Percentiles rank a stretch among this genome's conserved stretches.
Evolutionary conservation across 768 basidiomycete species (phyloP).

Genomic region (Tremella fuciformis): DNA sequence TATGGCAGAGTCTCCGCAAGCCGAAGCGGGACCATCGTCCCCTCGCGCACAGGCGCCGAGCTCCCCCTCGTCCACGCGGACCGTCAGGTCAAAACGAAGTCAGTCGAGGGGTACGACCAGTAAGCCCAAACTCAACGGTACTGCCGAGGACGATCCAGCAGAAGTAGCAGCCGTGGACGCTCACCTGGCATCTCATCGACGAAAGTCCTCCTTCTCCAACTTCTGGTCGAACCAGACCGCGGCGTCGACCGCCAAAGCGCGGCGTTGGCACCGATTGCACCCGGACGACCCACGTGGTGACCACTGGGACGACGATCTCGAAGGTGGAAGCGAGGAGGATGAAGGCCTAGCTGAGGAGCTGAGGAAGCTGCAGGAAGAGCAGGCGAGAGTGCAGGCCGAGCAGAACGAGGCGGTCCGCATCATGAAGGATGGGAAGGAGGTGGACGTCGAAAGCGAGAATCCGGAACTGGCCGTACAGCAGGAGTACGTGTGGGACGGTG

Average conservation of each 20-base stretch:
- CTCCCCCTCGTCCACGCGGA: background rate
- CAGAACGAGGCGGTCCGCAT: constrained; percentile 19
- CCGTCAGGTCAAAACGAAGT: background rate
- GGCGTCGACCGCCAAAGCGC: too few relatives aligned
- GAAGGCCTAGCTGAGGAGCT: constrained; percentile 14
- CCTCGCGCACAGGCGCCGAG: background rate
- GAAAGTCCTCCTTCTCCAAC: constrained; percentile 11
- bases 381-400: constrained; percentile 4
- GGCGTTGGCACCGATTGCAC: too few relatives aligned
- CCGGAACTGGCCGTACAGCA: constrained; percentile 13
- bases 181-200: constrained; percentile 14
- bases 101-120: too few relatives aligned
- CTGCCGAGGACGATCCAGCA: constrained; percentile 1
- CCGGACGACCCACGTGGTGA: background rate
- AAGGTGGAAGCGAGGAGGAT: background rate
- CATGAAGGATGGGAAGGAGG: constrained; percentile 11
- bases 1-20: background rate
- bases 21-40: background rate
- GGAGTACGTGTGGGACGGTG: constrained; percentile 46
- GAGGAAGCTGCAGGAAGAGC: constrained; percentile 14
- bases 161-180: constrained; percentile 21
- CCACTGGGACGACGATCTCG: background rate
- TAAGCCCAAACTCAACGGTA: background rate
- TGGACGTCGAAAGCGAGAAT: constrained; percentile 15
- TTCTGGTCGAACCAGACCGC: background rate